A percentile compares a stretch with the other conserved stretches of the same genome.
phyloP scores from a whole-genome alignment of 176 grass and related monocot genomes.

The Aechmea fasciata region DNA sequence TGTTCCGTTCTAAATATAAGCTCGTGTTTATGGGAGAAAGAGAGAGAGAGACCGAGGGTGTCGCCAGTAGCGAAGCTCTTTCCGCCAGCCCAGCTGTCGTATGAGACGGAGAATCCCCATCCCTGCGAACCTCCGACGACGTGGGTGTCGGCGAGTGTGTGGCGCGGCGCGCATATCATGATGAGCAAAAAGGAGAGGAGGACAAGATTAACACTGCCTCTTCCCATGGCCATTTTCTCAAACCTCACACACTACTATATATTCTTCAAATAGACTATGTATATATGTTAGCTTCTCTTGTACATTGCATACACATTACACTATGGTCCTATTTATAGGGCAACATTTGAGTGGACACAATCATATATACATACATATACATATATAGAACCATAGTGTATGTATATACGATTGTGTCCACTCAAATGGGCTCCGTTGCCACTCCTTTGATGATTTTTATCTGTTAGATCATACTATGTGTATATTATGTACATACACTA shows the following conservation, averaged over 20 bases:
- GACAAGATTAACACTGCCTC: conserved; percentile 22
- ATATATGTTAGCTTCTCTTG: background rate
- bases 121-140: conserved; percentile 48
- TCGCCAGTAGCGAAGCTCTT: conserved; percentile 43
- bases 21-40: background rate
- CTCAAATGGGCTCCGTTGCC: too few species aligned
- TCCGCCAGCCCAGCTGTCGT: conserved; percentile 39
- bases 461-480: too few species aligned
- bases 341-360: too few species aligned
- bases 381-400: too few species aligned
- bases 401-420: too few species aligned
- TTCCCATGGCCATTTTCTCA: conserved; percentile 34
- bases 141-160: conserved; percentile 31
- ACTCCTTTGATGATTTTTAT: too few species aligned
- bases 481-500: too few species aligned
- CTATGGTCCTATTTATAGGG: too few species aligned
- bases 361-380: too few species aligned
- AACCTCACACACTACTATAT: background rate
- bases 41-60: conserved; percentile 30
- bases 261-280: background rate
- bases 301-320: background rate
- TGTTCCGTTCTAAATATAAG: background rate
- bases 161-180: conserved; percentile 7
- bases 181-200: conserved; percentile 15
- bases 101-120: conserved; percentile 59